phyloP scores from a whole-genome alignment of 108 stramenopile genomes.

The Skeletonema menzelii region DNA sequence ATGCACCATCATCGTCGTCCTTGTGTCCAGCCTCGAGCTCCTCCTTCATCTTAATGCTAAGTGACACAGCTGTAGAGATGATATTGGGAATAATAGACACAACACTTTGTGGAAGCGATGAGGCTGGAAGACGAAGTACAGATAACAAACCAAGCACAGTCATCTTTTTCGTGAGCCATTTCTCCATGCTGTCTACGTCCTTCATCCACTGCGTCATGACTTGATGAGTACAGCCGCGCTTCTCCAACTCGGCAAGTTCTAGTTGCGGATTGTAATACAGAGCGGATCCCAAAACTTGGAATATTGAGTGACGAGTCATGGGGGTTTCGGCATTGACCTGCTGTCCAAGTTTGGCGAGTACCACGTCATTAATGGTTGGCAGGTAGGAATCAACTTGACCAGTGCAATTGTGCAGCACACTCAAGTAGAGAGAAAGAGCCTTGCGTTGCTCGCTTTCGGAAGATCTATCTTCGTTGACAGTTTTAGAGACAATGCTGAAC shows the following conservation, averaged over 20 bases:
- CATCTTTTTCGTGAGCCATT: slow-evolving; percentile 77
- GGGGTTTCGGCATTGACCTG: slow-evolving; percentile 74
- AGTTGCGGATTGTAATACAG: slow-evolving; percentile 89
- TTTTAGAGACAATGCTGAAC: slow-evolving; percentile 86
- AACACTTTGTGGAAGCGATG: slow-evolving; percentile 67
- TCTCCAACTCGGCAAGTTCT: slow-evolving; percentile 84
- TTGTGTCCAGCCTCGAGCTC: slow-evolving; percentile 61
- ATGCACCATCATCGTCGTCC: slow-evolving; percentile 48
- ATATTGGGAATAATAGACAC: slow-evolving; percentile 63
- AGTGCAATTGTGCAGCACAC: slow-evolving; percentile 87
- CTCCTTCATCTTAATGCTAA: slow-evolving; percentile 70
- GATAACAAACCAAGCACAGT: slow-evolving; percentile 79
- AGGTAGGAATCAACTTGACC: slow-evolving; percentile 84
- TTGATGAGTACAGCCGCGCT: slow-evolving; percentile 80
- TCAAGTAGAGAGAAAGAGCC: slow-evolving; percentile 86
- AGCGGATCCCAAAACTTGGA: slow-evolving; percentile 84
- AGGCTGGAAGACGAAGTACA: slow-evolving; percentile 64
- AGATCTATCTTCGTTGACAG: slow-evolving; percentile 79
- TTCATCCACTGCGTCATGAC: slow-evolving; percentile 84
- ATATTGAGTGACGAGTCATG: slow-evolving; percentile 75
- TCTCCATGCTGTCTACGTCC: slow-evolving; percentile 63
- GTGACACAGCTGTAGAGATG: slow-evolving; percentile 59
- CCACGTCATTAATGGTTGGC: slow-evolving; percentile 81
- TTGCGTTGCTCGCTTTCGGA: slow-evolving; percentile 87
- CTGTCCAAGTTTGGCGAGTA: slow-evolving; percentile 82